Percentiles rank a stretch among this genome's conserved stretches.
Evolutionary conservation across 768 basidiomycete genomes (phyloP).

Genomic region (Lentinula edodes): DNA sequence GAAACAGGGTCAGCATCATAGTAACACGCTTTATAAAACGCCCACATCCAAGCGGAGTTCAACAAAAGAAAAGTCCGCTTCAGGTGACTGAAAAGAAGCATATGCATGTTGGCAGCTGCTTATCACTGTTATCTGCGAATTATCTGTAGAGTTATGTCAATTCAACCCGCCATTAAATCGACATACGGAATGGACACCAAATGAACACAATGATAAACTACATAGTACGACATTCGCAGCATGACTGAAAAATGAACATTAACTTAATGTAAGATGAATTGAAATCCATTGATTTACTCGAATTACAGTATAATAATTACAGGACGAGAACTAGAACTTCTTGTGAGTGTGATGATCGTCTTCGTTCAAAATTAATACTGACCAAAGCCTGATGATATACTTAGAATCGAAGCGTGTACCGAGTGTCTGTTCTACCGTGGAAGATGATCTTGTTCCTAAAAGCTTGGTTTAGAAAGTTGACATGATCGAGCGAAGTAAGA

Average conservation of each 20-base stretch:
- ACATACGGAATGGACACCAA: no score
- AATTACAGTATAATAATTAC: not conserved
- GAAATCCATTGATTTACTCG: not conserved
- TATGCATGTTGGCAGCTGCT: not conserved
- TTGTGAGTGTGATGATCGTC: not conserved
- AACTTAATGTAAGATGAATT: not conserved
- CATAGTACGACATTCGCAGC: not conserved
- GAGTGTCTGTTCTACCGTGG: not conserved
- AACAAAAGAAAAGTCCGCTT: not conserved
- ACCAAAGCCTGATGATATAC: not conserved
- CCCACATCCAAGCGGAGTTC: not conserved
- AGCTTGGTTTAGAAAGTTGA: not conserved
- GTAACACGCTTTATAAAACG: not conserved
- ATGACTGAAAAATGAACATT: not conserved
- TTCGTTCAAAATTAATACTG: not conserved
- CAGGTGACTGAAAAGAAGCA: not conserved
- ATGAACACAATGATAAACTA: not conserved
- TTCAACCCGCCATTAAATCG: not conserved
- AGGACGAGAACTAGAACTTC: no score
- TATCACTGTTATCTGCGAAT: not conserved
- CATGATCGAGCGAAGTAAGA: not conserved
- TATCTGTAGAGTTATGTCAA: not conserved
- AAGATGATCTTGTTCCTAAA: constrained; percentile 5
- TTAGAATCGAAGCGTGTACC: not conserved
- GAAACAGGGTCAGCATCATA: not conserved